Conservation (phyloP, 441 rosid species). For the Bruguiera hainesii region DNA sequence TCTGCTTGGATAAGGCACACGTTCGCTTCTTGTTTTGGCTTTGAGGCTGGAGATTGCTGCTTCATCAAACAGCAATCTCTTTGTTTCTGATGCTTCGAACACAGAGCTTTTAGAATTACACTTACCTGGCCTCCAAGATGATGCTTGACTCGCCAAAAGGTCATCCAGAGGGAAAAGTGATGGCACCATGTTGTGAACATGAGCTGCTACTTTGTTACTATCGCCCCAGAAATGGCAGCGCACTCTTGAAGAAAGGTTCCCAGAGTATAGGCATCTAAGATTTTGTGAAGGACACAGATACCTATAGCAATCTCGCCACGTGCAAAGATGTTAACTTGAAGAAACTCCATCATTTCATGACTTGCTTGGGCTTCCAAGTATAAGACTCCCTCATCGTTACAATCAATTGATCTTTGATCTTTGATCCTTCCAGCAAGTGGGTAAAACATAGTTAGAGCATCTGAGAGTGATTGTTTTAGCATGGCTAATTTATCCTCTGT, state of each 20-base stretch:
- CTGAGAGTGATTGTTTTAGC: slow-evolving; percentile 35
- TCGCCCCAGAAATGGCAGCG: slow-evolving; percentile 7
- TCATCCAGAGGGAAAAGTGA: slow-evolving; percentile 6
- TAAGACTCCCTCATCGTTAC: slow-evolving; percentile 33
- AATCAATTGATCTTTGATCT: slow-evolving; percentile 12
- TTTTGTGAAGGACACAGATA: slow-evolving; percentile 9
- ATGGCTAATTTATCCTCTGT: slow-evolving; percentile 13
- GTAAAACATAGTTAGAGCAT: slow-evolving; percentile 30
- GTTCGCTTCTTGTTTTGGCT: slow-evolving; percentile 27
- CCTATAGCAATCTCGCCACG: slow-evolving; percentile 12
- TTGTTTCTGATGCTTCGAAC: slow-evolving; percentile 21
- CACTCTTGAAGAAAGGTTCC: slow-evolving; percentile 5
- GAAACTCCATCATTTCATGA: slow-evolving; percentile 21
- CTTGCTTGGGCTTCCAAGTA: slow-evolving; percentile 31
- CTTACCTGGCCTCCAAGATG: not conserved
- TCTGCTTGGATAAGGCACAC: slow-evolving; percentile 29
- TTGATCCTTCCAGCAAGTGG: slow-evolving; percentile 36
- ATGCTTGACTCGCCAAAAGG: not conserved
- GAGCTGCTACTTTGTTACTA: not conserved
- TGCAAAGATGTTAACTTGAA: slow-evolving; percentile 9
- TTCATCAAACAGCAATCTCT: slow-evolving; percentile 31
- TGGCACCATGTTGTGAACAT: not conserved
- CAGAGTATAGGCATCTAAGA: not conserved
- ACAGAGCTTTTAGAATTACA: not conserved
- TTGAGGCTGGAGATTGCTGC: slow-evolving; percentile 17